A percentile compares a stretch with the other conserved stretches of the same genome.
phyloP scores from a whole-genome alignment of 2,329 filamentous ascomycete species.

The Madurella mycetomatis region DNA sequence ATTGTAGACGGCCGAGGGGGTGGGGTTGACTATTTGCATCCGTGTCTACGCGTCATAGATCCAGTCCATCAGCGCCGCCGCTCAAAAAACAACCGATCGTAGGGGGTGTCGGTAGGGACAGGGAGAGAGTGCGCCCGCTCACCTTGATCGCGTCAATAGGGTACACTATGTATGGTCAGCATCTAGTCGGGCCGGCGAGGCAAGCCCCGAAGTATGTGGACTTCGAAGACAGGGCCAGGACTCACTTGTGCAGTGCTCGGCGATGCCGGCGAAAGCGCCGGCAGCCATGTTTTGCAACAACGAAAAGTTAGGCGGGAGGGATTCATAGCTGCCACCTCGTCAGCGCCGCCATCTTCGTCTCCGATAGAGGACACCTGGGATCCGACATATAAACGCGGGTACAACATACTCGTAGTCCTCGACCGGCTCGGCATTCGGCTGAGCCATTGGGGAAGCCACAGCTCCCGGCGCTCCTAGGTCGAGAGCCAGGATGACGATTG shows the following conservation, averaged over 20 bases:
- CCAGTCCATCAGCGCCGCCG: constrained; percentile 19
- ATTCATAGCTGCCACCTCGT: constrained; percentile 67
- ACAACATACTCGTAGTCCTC: constrained; percentile 63
- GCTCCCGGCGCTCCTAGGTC: constrained; percentile 61
- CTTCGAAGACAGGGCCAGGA: not conserved
- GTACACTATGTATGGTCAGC: constrained; percentile 63
- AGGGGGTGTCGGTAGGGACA: not conserved
- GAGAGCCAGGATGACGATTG: constrained; percentile 55
- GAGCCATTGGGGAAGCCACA: constrained; percentile 63
- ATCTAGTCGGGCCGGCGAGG: not conserved
- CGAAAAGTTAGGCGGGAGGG: constrained; percentile 89
- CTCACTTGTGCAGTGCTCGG: constrained; percentile 48
- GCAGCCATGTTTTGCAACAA: constrained; percentile 92
- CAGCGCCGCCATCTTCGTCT: constrained; percentile 7
- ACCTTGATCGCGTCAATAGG: constrained; percentile 98
- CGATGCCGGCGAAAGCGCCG: constrained; percentile 90
- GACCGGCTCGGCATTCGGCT: constrained; percentile 58
- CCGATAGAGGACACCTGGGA: not conserved
- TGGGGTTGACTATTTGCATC: constrained; percentile 93
- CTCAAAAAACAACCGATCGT: not conserved
- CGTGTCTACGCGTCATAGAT: constrained; percentile 62
- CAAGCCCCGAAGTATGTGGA: not conserved
- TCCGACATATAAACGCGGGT: not conserved
- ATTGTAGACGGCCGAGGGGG: constrained; percentile 74
- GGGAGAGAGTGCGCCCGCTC: constrained; percentile 24